These are phyloP conservation scores for Aschersonia sp. DNA, from an alignment of 2,329 filamentous ascomycete species.

Conservation along the genomic window DNA sequence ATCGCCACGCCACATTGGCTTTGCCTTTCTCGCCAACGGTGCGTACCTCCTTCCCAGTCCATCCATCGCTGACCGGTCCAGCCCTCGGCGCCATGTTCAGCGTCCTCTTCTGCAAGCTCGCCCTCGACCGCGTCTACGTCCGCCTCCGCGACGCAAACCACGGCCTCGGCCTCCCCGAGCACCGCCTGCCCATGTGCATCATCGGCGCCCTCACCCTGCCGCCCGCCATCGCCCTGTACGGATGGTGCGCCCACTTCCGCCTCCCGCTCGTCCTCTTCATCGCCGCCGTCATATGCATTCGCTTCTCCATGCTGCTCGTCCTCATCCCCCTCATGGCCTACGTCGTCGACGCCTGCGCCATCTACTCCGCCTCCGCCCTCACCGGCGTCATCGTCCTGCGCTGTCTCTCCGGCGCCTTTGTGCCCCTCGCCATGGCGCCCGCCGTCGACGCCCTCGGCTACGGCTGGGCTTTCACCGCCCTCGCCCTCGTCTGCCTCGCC, in stretches of 20 bases:
- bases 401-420: constrained; percentile 40
- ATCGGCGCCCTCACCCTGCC: constrained; percentile 30
- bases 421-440: constrained; percentile 36
- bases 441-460: constrained; percentile 33
- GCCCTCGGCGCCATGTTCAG: constrained; percentile 32
- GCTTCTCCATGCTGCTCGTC: constrained; percentile 28
- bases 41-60: not conserved
- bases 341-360: constrained; percentile 40
- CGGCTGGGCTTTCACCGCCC: constrained; percentile 32
- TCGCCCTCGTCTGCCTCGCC: constrained; percentile 25
- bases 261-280: constrained; percentile 29
- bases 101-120: constrained; percentile 32
- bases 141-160: constrained; percentile 24
- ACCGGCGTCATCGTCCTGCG: constrained; percentile 40
- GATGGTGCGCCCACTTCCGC: constrained; percentile 31
- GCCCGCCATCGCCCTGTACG: constrained; percentile 28
- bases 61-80: constrained; percentile 6
- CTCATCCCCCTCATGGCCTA: constrained; percentile 38
- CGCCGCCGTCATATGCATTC: constrained; percentile 26
- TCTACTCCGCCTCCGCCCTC: constrained; percentile 42
- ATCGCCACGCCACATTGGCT: constrained; percentile 34
- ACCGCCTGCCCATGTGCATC: constrained; percentile 37
- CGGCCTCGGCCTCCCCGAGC: constrained; percentile 33
- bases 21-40: not conserved
- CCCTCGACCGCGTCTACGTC: constrained; percentile 39